phyloP scores from a whole-genome alignment of 768 basidiomycete genomes.

The Macrolepiota albuminosa region DNA sequence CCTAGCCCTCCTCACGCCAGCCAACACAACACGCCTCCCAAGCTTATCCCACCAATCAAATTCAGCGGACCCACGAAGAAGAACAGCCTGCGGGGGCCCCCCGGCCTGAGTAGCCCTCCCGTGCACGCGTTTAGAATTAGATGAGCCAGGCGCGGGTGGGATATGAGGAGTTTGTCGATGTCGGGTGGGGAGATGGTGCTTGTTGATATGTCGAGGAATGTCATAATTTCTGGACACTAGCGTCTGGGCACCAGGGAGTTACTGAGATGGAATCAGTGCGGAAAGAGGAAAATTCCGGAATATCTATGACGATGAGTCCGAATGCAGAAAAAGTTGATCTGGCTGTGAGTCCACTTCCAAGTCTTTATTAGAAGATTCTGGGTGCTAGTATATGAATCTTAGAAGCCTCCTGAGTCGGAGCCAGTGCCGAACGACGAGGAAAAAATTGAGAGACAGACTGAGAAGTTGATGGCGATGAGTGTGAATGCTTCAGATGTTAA shows the following conservation, averaged over 20 bases:
- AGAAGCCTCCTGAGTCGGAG: too few species aligned
- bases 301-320: constrained; percentile 1
- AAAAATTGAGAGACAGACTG: not conserved
- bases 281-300: not conserved
- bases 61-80: not conserved
- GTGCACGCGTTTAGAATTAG: constrained; percentile 54
- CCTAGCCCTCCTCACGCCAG: constrained; percentile 55
- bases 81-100: constrained; percentile 33
- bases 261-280: not conserved
- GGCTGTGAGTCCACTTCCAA: not conserved
- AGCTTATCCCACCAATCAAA: not conserved
- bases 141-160: too few species aligned
- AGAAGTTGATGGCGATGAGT: constrained; percentile 2
- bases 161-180: too few species aligned
- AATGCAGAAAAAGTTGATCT: not conserved
- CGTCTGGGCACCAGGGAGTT: not conserved
- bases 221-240: not conserved
- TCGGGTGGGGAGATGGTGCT: too few species aligned
- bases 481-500: constrained; percentile 14
- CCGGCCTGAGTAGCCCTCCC: constrained; percentile 43
- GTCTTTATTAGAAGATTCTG: not conserved
- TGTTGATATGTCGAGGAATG: not conserved
- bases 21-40: constrained; percentile 45
- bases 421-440: too few species aligned
- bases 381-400: not conserved